These are phyloP conservation scores for Botrytis hyacinthi DNA, from an alignment of 2,329 filamentous ascomycete species.

Conservation along the genomic window DNA sequence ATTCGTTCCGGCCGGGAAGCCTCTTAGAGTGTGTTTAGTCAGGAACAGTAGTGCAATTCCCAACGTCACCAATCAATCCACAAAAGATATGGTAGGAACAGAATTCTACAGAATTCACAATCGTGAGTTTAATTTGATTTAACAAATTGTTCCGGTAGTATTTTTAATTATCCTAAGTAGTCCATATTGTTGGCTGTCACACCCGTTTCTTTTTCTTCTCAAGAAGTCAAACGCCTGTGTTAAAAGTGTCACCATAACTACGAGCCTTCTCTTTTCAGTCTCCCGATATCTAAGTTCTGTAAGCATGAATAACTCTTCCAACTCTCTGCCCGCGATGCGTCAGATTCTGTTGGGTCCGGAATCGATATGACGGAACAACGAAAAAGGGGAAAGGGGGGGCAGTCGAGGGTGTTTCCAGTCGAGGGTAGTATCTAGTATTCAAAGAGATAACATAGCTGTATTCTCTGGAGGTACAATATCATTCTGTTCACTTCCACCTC, in stretches of 20 bases:
- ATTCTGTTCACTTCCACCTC: neutral
- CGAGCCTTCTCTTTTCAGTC: no score
- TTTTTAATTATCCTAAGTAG: neutral
- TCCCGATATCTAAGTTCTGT: neutral
- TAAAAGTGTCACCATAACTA: neutral
- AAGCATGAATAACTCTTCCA: neutral
- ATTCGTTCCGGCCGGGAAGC: neutral
- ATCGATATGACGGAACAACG: neutral
- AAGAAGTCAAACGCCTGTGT: neutral
- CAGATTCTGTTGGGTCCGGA: neutral
- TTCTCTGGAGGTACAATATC: neutral
- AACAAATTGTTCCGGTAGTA: neutral
- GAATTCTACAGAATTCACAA: neutral
- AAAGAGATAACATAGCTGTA: neutral
- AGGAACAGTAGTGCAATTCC: neutral
- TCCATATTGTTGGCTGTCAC: neutral
- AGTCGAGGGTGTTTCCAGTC: neutral
- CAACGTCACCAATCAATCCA: neutral
- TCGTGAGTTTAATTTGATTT: neutral
- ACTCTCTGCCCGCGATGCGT: neutral
- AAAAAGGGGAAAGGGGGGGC: neutral
- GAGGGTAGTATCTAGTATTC: fast-evolving
- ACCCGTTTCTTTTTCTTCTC: neutral
- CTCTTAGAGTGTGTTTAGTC: neutral
- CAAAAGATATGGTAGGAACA: neutral